These are phyloP conservation scores for Ceriops tagal DNA, from an alignment of 345 rosid genomes.

Conservation along the genomic window DNA sequence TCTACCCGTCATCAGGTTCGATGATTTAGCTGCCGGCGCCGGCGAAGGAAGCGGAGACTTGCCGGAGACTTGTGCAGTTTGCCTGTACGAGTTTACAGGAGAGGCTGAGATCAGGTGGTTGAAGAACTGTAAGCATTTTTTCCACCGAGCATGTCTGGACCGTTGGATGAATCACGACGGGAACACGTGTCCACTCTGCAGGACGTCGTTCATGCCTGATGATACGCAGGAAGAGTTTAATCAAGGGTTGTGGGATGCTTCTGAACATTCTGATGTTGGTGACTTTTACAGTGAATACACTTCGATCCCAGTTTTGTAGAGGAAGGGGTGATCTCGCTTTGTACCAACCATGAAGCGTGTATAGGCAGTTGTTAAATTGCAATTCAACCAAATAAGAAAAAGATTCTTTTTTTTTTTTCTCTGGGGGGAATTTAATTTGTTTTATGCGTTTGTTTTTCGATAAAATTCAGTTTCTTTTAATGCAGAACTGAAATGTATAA, in stretches of 20 bases:
- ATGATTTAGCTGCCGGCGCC: conserved; percentile 33
- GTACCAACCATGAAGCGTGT: neutral
- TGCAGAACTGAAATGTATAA: no score
- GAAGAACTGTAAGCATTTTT: conserved; percentile 73
- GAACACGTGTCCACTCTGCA: conserved; percentile 84
- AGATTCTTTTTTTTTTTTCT: neutral
- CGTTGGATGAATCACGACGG: conserved; percentile 96
- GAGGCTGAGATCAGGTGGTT: conserved; percentile 78
- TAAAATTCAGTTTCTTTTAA: no score
- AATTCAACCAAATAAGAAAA: neutral
- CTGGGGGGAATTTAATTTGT: neutral
- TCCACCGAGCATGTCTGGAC: conserved; percentile 77
- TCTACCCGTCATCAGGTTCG: conserved; percentile 63
- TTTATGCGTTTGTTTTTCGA: neutral
- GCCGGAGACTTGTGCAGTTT: conserved; percentile 78
- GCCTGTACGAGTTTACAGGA: conserved; percentile 69
- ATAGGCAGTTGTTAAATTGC: conserved; percentile 10
- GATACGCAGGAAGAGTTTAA: conserved; percentile 80
- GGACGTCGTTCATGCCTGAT: conserved; percentile 73
- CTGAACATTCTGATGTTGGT: conserved; percentile 19
- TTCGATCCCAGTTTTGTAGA: conserved; percentile 39
- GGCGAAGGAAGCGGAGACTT: conserved; percentile 46
- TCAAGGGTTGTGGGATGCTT: conserved; percentile 75
- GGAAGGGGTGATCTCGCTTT: neutral
- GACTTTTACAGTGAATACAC: conserved; percentile 59